Base-by-base conservation (phyloP, 371 early-diverging fungal species). In the Ordospora colligata region DNA sequence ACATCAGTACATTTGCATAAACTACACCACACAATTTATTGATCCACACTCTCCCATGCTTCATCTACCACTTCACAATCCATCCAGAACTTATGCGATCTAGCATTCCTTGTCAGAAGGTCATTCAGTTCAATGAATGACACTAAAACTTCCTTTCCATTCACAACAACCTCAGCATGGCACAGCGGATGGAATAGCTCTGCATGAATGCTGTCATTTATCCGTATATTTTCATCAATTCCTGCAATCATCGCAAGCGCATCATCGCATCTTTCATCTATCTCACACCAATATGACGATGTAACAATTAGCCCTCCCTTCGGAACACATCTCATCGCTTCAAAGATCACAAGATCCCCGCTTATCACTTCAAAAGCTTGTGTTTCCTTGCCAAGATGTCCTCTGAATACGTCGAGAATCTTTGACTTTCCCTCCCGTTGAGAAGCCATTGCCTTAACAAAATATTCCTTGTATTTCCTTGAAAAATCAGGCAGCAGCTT, bases 401-500 rank as follows among this genome's bases (percentile, higher is more conserved):
- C 65, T 58, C 73, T 77, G 27, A 64, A 73, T 21, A 46, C 44
- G 2, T 51, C 42, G 40, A 67, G 58, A 22, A 74, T 45, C 25
- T 44, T 70, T 50, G 17, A 43, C n/a, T 22, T 58, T 5, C 23
- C 53, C 0, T 50, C 21, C 21, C 22, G 27, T 6, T 47, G 62
- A 25, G 44, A 45, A 25, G 73, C 50, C 3, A 63, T 47, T 12
- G 25, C 17, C 9, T 52, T 46, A 9, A 74, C 53, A 25, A 71
- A 71, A 63, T 79, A 75, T 11, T n/a, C 44, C 44, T 73, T 74
- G 49, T 75, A 79, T 45, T 17, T n/a, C n/a, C 63, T 32, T 19
- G 50, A n/a, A 67, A 79, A 64, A 62, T 76, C 47, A 32, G 79
- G 79, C 25, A 79, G 17, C n/a, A 74, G n/a, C n/a, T 75, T 50